Base-by-base conservation (phyloP, 208 protist genomes). In the Acanthamoeba royreba region DNA sequence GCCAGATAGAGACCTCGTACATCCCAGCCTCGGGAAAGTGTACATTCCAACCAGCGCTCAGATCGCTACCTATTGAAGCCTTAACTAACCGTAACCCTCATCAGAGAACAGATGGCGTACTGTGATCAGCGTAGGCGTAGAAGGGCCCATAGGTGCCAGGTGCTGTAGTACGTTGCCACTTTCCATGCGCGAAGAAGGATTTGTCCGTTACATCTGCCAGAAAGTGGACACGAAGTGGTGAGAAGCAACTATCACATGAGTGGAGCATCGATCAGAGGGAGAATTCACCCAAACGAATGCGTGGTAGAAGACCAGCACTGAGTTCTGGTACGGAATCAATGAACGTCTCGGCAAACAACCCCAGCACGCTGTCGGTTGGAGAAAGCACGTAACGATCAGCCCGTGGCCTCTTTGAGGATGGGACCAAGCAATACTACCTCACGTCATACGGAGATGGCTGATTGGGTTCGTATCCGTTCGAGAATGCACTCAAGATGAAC, bases 401-500 rank as follows among this genome's bases (percentile, higher is more conserved):
- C n/a, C n/a, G n/a, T n/a, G n/a, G n/a, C n/a, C n/a, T n/a, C n/a
- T n/a, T n/a, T n/a, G n/a, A n/a, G 2, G 17, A 63, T 11, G 4
- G 55, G 11, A 28, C 0, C 25, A 63, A n/a, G 53, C 53, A 13
- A 19, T 55, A n/a, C n/a, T 15, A 63, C 55, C 55, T 63, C n/a
- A 63, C 55, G 61, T 72, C 61, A 17, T 72, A 72, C 8, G 61
- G 61, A 5, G 15, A 3, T 9, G 61, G 61, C 61, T 72, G 61
- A 35, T 72, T 38, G 61, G 61, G 61, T n/a, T 92, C 45, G 74
- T 92, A 92, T 8, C 87, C 87, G 52, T 92, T 77, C 35, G 87
- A 79, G 8, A 92, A 79, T 2, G 52, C 38, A 2, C 53, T 40
- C 28, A 92, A 17, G 74, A 92, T 92, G 19, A 79, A 31, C 74